A percentile compares a stretch with the other conserved stretches of the same genome.
These are phyloP conservation scores for Middelhovenomyces tepae DNA, from an alignment of 805 yeast genomes.

Conservation along the genomic window DNA sequence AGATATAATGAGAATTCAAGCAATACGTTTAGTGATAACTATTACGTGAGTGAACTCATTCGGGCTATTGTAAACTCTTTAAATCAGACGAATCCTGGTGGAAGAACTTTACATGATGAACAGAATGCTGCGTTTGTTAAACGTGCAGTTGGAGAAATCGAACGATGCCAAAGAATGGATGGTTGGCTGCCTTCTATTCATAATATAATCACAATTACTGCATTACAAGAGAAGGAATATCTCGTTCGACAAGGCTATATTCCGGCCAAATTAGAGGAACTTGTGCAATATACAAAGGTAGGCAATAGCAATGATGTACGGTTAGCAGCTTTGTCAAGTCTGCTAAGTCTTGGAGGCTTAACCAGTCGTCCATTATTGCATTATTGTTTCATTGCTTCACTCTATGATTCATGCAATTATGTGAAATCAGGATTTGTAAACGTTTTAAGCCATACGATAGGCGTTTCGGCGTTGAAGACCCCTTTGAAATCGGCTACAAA, in stretches of 20 bases:
- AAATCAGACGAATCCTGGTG: constrained; percentile 7
- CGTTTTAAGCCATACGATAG: constrained; percentile 43
- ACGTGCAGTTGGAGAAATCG: constrained; percentile 55
- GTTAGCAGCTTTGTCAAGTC: constrained; percentile 57
- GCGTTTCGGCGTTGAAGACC: constrained; percentile 60
- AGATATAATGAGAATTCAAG: constrained; percentile 79
- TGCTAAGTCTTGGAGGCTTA: constrained; percentile 69
- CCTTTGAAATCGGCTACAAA: constrained; percentile 19
- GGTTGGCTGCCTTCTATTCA: constrained; percentile 77
- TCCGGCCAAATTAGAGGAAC: constrained; percentile 43
- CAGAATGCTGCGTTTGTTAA: constrained; percentile 29
- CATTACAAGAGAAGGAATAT: constrained; percentile 50
- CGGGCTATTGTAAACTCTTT: constrained; percentile 40
- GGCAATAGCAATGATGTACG: constrained; percentile 45
- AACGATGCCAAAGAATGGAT: constrained; percentile 70
- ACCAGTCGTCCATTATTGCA: constrained; percentile 51
- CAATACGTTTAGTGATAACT: constrained; percentile 67
- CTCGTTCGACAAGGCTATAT: constrained; percentile 50
- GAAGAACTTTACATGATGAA: too few species aligned
- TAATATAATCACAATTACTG: constrained; percentile 42
- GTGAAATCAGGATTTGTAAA: constrained; percentile 43
- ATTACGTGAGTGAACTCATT: constrained; percentile 53
- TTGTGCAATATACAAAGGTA: constrained; percentile 44
- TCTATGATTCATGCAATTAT: constrained; percentile 47
- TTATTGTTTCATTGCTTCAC: constrained; percentile 50